Evolutionary conservation across 768 basidiomycete genomes (phyloP), one percentile per base, ranked within the genome.

Genomic region (Lentinula aciculospora): DNA sequence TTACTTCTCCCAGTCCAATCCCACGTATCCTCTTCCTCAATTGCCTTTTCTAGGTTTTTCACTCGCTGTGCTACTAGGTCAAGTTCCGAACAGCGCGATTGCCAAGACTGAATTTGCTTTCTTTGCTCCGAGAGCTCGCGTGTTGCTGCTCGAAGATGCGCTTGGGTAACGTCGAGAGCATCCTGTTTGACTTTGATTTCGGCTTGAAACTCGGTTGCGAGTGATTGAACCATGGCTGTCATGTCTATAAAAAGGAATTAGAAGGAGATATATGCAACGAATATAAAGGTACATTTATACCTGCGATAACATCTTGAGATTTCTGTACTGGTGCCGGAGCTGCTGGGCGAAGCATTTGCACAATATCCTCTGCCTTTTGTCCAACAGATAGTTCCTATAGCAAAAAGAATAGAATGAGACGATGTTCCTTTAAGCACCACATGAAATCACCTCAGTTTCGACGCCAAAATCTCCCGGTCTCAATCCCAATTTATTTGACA

Each of bases 381-480:
- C 83, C 86, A 47, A 84, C 82, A 54, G 77, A 86, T 25, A 91
- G 68, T 60, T 90, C 89, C 89, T 90, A 47, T 23, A 37, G 3
- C n/a, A 5, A 44, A 23, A 17, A 51, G 25, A 55, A 3, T 29
- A 9, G 45, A 9, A n/a, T n/a, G 12, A 56, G 12, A 39, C 25
- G 39, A 9, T 34, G 28, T 17, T 40, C 21, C 29, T 21, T 17
- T 21, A 29, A 31, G 28, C 17, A 15, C 27, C 23, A 56, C 7
- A 23, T 8, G 28, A 13, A 69, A 83, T 60, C 64, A 91, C 95
- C 76, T 95, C 92, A 10, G 86, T 86, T 67, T 95, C 93, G 3
- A 98, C 84, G 17, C 97, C 97, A 67, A 95, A 99, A 69, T 99
- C 97, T 7, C 88, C 92, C 2, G 97, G 91, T 53, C 92, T 81